Conservation (phyloP, 768 basidiomycete species). For the Mycena rosella region DNA sequence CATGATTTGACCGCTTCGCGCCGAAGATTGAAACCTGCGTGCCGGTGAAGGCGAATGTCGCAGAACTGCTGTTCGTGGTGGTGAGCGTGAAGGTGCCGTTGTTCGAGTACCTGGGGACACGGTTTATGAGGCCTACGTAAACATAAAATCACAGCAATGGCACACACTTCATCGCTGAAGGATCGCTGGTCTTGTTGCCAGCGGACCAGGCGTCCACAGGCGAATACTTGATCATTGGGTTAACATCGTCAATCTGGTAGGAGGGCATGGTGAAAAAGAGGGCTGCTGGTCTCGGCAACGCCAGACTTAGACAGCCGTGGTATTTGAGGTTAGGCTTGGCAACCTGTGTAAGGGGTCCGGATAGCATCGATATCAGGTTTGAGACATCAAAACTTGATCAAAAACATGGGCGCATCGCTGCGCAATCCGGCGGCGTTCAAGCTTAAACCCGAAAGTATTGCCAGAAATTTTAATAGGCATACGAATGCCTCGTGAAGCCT, state of each 20-base stretch:
- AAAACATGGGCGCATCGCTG: too few species aligned
- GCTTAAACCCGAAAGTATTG: too few species aligned
- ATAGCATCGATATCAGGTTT: background rate
- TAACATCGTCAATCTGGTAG: conserved; percentile 44
- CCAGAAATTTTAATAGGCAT: too few species aligned
- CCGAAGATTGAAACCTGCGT: conserved; percentile 54
- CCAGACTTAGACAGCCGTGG: background rate
- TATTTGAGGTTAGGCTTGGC: background rate
- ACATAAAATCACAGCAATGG: background rate
- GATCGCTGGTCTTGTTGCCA: conserved; percentile 30
- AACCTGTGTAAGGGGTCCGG: too few species aligned
- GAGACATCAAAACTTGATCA: background rate
- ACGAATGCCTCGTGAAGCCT: too few species aligned
- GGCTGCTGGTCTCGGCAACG: background rate
- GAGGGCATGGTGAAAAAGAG: conserved; percentile 30
- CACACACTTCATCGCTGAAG: conserved; percentile 21
- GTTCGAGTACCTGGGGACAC: conserved; percentile 48
- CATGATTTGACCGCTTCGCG: conserved; percentile 51
- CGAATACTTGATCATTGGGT: conserved; percentile 43
- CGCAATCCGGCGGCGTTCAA: too few species aligned
- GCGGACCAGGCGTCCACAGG: conserved; percentile 40
- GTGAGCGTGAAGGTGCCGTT: conserved; percentile 51
- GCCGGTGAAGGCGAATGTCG: conserved; percentile 53
- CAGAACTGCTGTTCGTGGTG: conserved; percentile 44
- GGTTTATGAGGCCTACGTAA: background rate